phyloP scores from a whole-genome alignment of 177 flowering plant species.

The Vitis hybrid region DNA sequence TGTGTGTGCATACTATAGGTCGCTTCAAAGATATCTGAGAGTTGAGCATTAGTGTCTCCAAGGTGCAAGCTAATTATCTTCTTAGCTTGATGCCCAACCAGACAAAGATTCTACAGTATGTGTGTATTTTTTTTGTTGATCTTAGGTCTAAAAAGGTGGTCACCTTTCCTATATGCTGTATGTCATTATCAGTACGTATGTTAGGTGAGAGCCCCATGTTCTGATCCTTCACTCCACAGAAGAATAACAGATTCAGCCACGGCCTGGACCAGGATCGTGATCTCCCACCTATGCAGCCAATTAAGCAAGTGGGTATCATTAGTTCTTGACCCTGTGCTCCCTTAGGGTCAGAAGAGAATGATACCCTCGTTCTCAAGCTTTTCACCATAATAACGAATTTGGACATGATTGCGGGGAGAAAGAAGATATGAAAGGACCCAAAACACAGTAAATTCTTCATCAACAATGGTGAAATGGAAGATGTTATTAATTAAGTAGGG shows the following conservation, averaged over 20 bases:
- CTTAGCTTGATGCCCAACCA: not conserved
- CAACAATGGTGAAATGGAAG: conserved; percentile 11
- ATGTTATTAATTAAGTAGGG: conserved; percentile 23
- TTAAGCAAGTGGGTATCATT: not conserved
- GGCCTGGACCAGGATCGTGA: not conserved
- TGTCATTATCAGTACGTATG: conserved; percentile 5
- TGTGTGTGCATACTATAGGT: too few relatives aligned
- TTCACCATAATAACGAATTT: conserved; percentile 14
- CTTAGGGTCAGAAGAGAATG: too few relatives aligned
- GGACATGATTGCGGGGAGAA: conserved; percentile 14
- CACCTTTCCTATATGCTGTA: not conserved
- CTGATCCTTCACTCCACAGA: conserved; percentile 11
- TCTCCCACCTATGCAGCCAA: not conserved
- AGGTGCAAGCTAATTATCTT: too few relatives aligned
- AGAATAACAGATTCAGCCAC: conserved; percentile 10
- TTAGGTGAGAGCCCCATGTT: conserved; percentile 11
- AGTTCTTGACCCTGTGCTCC: not conserved
- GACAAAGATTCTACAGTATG: conserved; percentile 1
- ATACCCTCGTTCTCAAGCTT: conserved; percentile 6
- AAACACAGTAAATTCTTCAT: not conserved
- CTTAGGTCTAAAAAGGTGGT: conserved; percentile 4
- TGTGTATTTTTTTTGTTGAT: not conserved
- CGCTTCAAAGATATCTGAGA: too few relatives aligned
- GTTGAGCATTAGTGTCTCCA: too few relatives aligned
- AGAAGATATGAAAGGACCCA: conserved; percentile 6